A percentile compares a stretch with the other conserved stretches of the same genome.
These are phyloP conservation scores for Aspergillus fischeri DNA, from an alignment of 2,329 filamentous ascomycete species.

Conservation along the genomic window DNA sequence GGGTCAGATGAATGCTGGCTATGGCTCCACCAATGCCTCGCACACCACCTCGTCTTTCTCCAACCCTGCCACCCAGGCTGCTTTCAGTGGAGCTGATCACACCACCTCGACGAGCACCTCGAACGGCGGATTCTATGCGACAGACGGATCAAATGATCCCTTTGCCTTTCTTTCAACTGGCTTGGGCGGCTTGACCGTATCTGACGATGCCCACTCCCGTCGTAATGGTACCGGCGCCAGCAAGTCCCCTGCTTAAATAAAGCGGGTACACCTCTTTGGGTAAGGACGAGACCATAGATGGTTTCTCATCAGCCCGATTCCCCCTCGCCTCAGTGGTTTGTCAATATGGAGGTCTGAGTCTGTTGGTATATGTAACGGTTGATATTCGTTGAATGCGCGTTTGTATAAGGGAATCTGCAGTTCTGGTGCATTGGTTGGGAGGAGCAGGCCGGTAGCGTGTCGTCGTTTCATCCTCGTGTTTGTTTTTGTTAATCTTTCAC, in stretches of 20 bases:
- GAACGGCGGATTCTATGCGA: slow-evolving; percentile 66
- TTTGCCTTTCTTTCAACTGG: slow-evolving; percentile 62
- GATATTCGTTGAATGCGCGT: slow-evolving; percentile 37
- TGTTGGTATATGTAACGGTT: slow-evolving; percentile 36
- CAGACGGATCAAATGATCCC: slow-evolving; percentile 54
- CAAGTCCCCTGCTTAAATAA: slow-evolving; percentile 42
- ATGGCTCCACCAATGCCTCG: slow-evolving; percentile 68
- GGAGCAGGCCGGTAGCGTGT: slow-evolving; percentile 42
- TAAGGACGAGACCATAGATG: neutral
- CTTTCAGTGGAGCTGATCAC: slow-evolving; percentile 85
- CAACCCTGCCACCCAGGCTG: slow-evolving; percentile 87
- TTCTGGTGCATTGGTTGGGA: slow-evolving; percentile 43
- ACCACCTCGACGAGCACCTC: slow-evolving; percentile 72
- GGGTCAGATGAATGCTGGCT: slow-evolving; percentile 70
- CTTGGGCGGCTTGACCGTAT: slow-evolving; percentile 56
- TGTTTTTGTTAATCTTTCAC: slow-evolving; percentile 15
- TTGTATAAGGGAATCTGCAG: slow-evolving; percentile 43
- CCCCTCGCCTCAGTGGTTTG: slow-evolving; percentile 24
- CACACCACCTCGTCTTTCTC: slow-evolving; percentile 86
- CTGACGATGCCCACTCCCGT: slow-evolving; percentile 43
- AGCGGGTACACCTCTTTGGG: neutral
- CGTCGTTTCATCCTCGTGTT: slow-evolving; percentile 30
- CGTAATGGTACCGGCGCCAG: slow-evolving; percentile 43
- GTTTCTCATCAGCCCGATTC: slow-evolving; percentile 1
- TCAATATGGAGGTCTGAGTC: slow-evolving; percentile 36